Conservation (phyloP, 1,139 yeast genomes). For the Trichomonascaceae sp. region DNA sequence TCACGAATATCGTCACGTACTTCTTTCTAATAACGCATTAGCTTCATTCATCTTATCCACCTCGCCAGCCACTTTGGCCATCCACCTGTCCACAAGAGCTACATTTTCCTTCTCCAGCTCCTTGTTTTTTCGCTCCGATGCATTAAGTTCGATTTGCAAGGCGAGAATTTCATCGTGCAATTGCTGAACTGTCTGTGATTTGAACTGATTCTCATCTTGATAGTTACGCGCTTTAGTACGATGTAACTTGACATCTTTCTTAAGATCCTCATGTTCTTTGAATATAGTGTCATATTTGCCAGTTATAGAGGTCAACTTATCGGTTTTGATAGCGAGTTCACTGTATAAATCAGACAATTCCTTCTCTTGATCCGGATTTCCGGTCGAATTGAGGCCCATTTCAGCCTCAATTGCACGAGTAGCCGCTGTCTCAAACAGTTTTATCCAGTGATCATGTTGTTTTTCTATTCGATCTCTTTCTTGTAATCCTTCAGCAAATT, state of each 20-base stretch:
- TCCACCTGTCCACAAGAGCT: conserved; percentile 53
- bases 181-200: conserved; percentile 46
- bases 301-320: conserved; percentile 11
- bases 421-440: conserved; percentile 17
- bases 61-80: conserved; percentile 50
- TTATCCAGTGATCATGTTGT: conserved; percentile 14
- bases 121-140: conserved; percentile 43
- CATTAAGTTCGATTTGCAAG: conserved; percentile 62
- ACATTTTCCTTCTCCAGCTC: conserved; percentile 46
- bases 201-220: conserved; percentile 19
- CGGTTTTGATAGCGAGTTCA: conserved; percentile 19
- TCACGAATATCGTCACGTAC: neutral
- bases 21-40: conserved; percentile 25
- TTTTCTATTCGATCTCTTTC: conserved; percentile 27
- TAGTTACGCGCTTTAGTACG: conserved; percentile 18
- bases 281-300: conserved; percentile 9
- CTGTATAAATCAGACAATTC: conserved; percentile 20
- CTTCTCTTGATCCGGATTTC: conserved; percentile 13
- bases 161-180: conserved; percentile 69
- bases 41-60: conserved; percentile 57
- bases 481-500: conserved; percentile 28
- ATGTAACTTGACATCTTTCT: conserved; percentile 10
- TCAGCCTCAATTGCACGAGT: conserved; percentile 16
- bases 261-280: conserved; percentile 9
- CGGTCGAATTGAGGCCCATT: conserved; percentile 2